Base-by-base conservation (phyloP, 2,329 filamentous ascomycete species). In the Exophiala alcalophila region DNA sequence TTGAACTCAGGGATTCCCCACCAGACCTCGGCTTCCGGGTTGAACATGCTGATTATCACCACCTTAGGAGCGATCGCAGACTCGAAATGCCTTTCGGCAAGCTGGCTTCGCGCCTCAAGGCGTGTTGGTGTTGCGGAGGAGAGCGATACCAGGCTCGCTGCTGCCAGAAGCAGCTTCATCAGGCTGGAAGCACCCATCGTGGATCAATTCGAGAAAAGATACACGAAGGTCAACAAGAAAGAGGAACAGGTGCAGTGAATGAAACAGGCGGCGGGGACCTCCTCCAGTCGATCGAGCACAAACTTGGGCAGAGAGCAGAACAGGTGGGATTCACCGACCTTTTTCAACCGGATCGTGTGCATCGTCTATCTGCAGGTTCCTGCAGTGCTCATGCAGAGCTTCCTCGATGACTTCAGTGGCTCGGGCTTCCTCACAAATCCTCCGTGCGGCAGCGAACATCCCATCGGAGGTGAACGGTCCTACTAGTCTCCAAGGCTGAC, bases 11-110 rank as follows among this genome's bases (percentile, higher is more conserved):
- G 66, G 27, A 76, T 77, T 8, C 66, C 59, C 59, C 79, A 78
- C 81, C 80, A 87, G 24, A 75, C 66, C 21, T 75, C 64, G 6
- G 74, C 78, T 64, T 84, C 81, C 0, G 77, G 77, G 3, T 65
- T 62, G 60, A 83, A 84, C 81, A 69, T 68, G 14, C 63, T 64
- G 24, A 69, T 58, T 35, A 69, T 66, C 40, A 68, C 64, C 16
- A 69, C 62, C 46, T 68, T 68, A 10, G 66, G 66, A 23, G 48
- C 38, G 27, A 50, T 50, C 7, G 40, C 31, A 4, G 19, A 16
- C 37, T 12, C 37, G 41, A n/a, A n/a, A n/a, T n/a, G n/a, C n/a
- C n/a, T n/a, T 14, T 38, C 41, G 24, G 20, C 9, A n/a, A 44
- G 27, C 23, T 31, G 12, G 18, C 24, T 24, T 9, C 31, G 24